Conservation (phyloP, 768 basidiomycete species). For the Tulasnella sp. region DNA sequence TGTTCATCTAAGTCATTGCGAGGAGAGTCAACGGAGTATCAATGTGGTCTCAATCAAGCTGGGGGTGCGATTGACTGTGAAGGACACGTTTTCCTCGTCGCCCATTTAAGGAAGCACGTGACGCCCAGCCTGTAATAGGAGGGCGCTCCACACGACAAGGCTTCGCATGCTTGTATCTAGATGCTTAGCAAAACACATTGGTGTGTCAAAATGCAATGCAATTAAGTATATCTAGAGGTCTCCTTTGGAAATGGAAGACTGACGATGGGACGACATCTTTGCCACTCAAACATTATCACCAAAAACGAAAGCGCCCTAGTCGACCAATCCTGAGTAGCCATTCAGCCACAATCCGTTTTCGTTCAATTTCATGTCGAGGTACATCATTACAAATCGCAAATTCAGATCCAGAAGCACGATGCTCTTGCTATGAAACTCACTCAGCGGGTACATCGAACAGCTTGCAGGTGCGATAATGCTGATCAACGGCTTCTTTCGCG, state of each 20-base stretch:
- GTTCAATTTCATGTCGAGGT: not conserved
- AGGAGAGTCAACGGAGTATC: no score
- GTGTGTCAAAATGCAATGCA: no score
- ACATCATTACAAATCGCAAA: not conserved
- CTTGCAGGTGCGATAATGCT: not conserved
- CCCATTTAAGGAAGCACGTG: not conserved
- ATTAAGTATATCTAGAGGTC: no score
- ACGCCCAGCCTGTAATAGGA: not conserved
- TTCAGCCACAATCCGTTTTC: not conserved
- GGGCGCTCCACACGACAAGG: not conserved
- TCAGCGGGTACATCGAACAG: conserved; percentile 2
- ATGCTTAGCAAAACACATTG: no score
- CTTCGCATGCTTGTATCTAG: no score
- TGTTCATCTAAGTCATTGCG: no score
- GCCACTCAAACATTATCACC: no score
- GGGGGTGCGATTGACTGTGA: not conserved
- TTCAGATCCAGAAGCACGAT: not conserved
- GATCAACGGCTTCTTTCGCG: conserved; percentile 1
- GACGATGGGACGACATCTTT: no score
- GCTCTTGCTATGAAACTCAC: not conserved
- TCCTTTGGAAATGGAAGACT: no score
- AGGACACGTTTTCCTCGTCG: no score
- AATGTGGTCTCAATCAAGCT: no score
- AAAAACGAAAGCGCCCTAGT: no score
- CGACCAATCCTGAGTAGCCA: not conserved